Evolutionary conservation across 164 flowering plant genomes (phyloP).

Genomic region (Aristolochia californica): DNA sequence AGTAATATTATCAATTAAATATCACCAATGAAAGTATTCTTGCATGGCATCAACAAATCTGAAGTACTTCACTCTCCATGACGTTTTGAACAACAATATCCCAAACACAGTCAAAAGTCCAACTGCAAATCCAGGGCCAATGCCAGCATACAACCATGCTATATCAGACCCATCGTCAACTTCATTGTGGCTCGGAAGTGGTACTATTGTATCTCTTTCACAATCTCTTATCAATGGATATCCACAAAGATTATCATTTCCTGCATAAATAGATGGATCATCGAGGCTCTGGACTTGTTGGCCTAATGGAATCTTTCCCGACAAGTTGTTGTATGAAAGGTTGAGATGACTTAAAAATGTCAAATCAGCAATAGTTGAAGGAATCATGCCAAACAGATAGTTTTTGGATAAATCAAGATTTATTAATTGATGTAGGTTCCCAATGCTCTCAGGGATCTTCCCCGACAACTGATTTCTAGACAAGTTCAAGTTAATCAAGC

Average conservation of each 20-base stretch:
- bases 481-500: conserved; percentile 15
- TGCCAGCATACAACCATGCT: background rate
- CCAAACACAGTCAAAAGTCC: background rate
- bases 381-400: conserved; percentile 20
- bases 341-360: conserved; percentile 14
- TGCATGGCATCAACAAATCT: too few relatives aligned
- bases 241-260: background rate
- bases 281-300: conserved; percentile 5
- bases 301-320: conserved; percentile 16
- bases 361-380: conserved; percentile 13
- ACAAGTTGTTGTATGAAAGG: conserved; percentile 24
- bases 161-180: background rate
- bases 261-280: background rate
- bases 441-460: conserved; percentile 19
- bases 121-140: background rate
- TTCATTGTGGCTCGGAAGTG: background rate
- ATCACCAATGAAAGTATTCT: too few relatives aligned
- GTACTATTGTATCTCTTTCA: background rate
- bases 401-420: conserved; percentile 23
- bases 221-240: background rate
- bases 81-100: too few relatives aligned
- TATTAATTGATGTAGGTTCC: conserved; percentile 9
- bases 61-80: too few relatives aligned
- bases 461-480: conserved; percentile 23
- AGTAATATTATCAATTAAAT: too few relatives aligned